Evolutionary conservation across 176 grass and related monocot species (phyloP).

Genomic region (Saccharum spontaneum): DNA sequence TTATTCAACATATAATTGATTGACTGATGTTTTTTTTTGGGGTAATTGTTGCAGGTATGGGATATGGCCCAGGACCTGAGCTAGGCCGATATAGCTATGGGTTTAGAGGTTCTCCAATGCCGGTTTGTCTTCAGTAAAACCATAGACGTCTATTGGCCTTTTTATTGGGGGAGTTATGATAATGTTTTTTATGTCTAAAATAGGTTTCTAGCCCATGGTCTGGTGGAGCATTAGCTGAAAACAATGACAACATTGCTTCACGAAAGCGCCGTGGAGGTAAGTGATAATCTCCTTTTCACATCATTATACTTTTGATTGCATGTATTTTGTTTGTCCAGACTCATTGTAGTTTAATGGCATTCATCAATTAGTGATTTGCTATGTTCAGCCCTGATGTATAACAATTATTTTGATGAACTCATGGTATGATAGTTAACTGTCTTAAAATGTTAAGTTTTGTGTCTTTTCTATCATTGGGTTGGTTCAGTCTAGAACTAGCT

Average conservation of each 20-base stretch:
- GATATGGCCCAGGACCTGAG: slow-evolving; percentile 70
- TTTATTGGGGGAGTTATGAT: not conserved
- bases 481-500: not conserved
- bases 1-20: slow-evolving; percentile 8
- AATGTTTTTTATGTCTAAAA: slow-evolving; percentile 14
- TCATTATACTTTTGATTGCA: slow-evolving; percentile 10
- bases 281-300: not conserved
- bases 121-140: slow-evolving; percentile 49
- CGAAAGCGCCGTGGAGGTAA: slow-evolving; percentile 92
- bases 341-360: not conserved
- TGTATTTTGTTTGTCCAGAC: not conserved
- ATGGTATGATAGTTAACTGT: not conserved
- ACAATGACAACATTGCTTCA: slow-evolving; percentile 78
- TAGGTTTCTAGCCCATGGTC: slow-evolving; percentile 84
- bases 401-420: not conserved
- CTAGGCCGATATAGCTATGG: slow-evolving; percentile 79
- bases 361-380: not conserved
- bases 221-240: slow-evolving; percentile 61
- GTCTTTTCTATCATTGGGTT: not conserved
- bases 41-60: slow-evolving; percentile 52
- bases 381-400: not conserved
- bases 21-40: slow-evolving; percentile 26
- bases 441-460: not conserved
- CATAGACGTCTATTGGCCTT: not conserved
- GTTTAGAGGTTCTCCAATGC: slow-evolving; percentile 88